Evolutionary conservation across 78 protist species (phyloP).

Genomic region (Isochrysis galbana): DNA sequence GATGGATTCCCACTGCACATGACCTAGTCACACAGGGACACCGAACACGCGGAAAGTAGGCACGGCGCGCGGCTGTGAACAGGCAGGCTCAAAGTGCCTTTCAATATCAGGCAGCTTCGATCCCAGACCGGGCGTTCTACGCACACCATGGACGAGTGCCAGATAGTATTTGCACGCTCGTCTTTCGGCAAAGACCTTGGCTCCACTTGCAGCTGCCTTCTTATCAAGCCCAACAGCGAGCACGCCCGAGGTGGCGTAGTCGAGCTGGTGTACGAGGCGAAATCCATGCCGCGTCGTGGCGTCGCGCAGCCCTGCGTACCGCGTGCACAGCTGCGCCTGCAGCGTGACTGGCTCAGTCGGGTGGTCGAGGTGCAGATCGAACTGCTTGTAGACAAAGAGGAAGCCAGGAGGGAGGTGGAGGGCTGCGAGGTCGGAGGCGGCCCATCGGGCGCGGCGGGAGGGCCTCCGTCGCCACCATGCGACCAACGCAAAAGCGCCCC

Average conservation of each 20-base stretch:
- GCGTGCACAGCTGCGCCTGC: neutral
- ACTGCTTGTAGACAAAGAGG: neutral
- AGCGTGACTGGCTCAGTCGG: neutral
- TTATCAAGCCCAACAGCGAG: conserved; percentile 30
- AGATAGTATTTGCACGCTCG: conserved; percentile 19
- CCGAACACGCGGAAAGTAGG: too few relatives aligned
- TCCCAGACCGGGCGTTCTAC: too few relatives aligned
- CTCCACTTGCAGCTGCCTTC: neutral
- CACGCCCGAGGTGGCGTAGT: conserved; percentile 54
- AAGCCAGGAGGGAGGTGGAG: too few relatives aligned
- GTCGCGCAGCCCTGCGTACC: neutral
- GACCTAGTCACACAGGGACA: too few relatives aligned
- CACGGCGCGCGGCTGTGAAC: too few relatives aligned
- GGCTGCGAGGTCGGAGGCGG: too few relatives aligned
- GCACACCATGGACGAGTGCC: conserved; percentile 28
- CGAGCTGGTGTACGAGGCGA: conserved; percentile 36
- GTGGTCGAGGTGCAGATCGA: neutral
- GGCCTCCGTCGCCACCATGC: too few relatives aligned
- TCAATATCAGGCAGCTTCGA: too few relatives aligned
- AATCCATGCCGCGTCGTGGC: neutral
- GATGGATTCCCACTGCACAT: neutral
- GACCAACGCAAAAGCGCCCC: too few relatives aligned
- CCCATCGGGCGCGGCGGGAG: too few relatives aligned
- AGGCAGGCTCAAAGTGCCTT: too few relatives aligned
- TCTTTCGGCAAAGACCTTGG: neutral